Conservation (phyloP, 768 basidiomycete species). For the Pleurotus tuoliensis region DNA sequence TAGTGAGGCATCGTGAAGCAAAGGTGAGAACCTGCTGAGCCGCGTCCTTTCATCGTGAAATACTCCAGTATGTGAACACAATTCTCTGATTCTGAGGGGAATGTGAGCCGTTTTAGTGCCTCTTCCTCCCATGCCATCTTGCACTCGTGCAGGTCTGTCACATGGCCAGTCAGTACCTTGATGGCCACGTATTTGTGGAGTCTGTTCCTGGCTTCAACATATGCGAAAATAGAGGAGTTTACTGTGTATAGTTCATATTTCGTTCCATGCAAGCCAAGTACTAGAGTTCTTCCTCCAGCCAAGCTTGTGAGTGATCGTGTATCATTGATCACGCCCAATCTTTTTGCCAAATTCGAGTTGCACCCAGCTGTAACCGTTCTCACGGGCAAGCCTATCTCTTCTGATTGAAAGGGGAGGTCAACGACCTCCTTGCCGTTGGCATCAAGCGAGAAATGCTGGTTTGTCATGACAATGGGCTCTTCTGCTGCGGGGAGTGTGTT, state of each 20-base stretch:
- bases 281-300: conserved; percentile 29
- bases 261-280: conserved; percentile 21
- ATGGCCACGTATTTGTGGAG: conserved; percentile 21
- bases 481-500: too few relatives aligned
- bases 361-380: conserved; percentile 22
- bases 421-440: too few relatives aligned
- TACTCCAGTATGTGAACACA: not conserved
- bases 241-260: too few relatives aligned
- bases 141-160: conserved; percentile 11
- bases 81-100: not conserved
- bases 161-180: conserved; percentile 24
- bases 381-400: conserved; percentile 24
- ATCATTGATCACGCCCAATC: conserved; percentile 23
- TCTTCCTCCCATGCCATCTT: conserved; percentile 19
- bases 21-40: not conserved
- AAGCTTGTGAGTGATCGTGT: conserved; percentile 22
- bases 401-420: conserved; percentile 1
- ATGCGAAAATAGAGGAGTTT: too few relatives aligned
- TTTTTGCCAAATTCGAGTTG: conserved; percentile 21
- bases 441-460: too few relatives aligned
- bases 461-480: too few relatives aligned
- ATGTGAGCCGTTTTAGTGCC: conserved; percentile 14
- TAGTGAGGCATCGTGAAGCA: not conserved
- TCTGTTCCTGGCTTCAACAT: too few relatives aligned
- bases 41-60: not conserved